Evolutionary conservation across 176 grass and related monocot genomes (phyloP).

Genomic region (Guadua angustifolia): DNA sequence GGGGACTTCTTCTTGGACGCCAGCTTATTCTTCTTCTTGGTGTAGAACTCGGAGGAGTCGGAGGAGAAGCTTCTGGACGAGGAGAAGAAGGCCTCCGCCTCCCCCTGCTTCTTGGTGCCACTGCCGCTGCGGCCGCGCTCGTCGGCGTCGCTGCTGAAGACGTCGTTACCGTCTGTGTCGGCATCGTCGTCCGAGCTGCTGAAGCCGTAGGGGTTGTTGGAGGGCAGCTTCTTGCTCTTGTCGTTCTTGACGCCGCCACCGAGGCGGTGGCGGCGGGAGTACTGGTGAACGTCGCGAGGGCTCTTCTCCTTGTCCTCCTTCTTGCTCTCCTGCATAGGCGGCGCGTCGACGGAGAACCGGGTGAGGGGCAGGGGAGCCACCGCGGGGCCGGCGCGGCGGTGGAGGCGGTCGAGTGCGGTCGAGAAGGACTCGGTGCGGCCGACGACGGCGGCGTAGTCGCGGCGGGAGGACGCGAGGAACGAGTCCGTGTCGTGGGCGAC

Average conservation of each 20-base stretch:
- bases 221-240: conserved; percentile 52
- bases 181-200: conserved; percentile 67
- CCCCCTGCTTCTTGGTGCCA: conserved; percentile 39
- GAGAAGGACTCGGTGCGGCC: conserved; percentile 68
- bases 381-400: not conserved
- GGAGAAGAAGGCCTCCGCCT: conserved; percentile 81
- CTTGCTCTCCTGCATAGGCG: conserved; percentile 2
- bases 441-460: conserved; percentile 28
- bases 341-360: conserved; percentile 44
- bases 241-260: conserved; percentile 34
- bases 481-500: conserved; percentile 21
- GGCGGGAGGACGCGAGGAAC: conserved; percentile 50
- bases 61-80: conserved; percentile 95
- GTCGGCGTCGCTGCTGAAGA: conserved; percentile 76
- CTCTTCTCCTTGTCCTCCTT: conserved; percentile 34
- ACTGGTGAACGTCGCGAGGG: conserved; percentile 1
- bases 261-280: conserved; percentile 31
- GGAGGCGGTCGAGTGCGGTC: conserved; percentile 47
- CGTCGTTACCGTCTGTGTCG: conserved; percentile 42
- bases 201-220: conserved; percentile 74
- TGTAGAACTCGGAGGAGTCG: conserved; percentile 98
- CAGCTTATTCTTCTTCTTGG: conserved; percentile 46
- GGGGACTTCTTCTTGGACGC: conserved; percentile 20
- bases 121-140: not conserved
- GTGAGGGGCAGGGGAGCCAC: not conserved